A percentile compares a stretch with the other conserved stretches of the same genome.
Evolutionary conservation across 257 asterid genomes (phyloP).

Genomic region (Pogostemon cablin): DNA sequence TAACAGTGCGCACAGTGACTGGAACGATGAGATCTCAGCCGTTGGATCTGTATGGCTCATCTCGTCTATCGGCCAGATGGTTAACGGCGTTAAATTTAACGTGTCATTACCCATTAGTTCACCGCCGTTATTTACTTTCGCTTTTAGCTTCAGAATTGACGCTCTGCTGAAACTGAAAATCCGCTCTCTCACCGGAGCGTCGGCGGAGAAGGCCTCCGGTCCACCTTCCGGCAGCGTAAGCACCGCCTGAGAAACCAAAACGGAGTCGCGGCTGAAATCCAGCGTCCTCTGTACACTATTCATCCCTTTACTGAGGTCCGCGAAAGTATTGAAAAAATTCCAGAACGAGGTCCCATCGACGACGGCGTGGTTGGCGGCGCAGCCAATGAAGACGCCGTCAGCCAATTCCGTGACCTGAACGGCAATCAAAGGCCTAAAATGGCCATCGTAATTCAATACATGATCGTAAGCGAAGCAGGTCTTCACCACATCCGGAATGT

Average conservation of each 20-base stretch:
- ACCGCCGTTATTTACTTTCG: conserved; percentile 36
- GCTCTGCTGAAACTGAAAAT: conserved; percentile 67
- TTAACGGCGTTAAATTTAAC: conserved; percentile 36
- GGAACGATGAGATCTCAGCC: conserved; percentile 63
- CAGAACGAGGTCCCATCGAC: conserved; percentile 55
- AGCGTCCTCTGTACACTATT: conserved; percentile 42
- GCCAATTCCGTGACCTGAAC: conserved; percentile 46
- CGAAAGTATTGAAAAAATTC: conserved; percentile 51
- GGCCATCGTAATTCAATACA: conserved; percentile 38
- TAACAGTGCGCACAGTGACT: conserved; percentile 57
- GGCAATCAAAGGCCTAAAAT: conserved; percentile 38
- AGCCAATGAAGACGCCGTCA: conserved; percentile 60
- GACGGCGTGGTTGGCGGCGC: conserved; percentile 53
- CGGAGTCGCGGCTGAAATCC: conserved; percentile 63
- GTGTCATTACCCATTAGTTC: conserved; percentile 76
- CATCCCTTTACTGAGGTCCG: conserved; percentile 40
- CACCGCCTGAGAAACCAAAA: conserved; percentile 60
- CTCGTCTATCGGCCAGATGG: conserved; percentile 16
- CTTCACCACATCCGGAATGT: conserved; percentile 36
- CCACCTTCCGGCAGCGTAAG: conserved; percentile 60
- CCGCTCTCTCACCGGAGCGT: conserved; percentile 64
- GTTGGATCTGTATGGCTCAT: conserved; percentile 1
- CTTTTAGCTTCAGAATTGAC: conserved; percentile 57
- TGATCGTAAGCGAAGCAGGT: conserved; percentile 43
- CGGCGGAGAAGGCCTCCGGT: conserved; percentile 51